These are phyloP conservation scores for Xylaria sp. DNA, from an alignment of 2,329 filamentous ascomycete genomes.

Conservation along the genomic window DNA sequence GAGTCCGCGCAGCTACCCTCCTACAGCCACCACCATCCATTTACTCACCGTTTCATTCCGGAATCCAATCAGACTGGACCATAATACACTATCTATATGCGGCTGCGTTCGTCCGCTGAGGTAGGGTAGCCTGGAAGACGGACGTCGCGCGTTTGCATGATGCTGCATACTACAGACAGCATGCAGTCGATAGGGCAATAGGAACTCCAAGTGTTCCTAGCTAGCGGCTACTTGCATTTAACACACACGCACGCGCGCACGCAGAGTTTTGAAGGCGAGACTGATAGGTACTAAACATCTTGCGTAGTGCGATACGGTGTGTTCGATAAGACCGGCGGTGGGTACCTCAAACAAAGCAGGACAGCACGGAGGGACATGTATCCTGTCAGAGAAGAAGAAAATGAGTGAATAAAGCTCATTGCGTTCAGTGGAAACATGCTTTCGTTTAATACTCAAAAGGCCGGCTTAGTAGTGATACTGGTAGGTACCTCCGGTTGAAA, in stretches of 20 bases:
- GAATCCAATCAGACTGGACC: background rate
- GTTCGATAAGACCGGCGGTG: background rate
- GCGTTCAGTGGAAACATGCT: no score
- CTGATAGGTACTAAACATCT: background rate
- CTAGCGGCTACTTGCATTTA: conserved; percentile 1
- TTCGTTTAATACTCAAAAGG: no score
- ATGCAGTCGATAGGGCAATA: background rate
- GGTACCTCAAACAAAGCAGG: background rate
- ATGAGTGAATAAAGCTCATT: no score
- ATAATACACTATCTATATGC: background rate
- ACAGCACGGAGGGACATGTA: no score
- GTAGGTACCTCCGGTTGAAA: no score
- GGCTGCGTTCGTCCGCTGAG: background rate
- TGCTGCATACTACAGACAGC: conserved; percentile 9
- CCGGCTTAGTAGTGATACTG: no score
- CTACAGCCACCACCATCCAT: background rate
- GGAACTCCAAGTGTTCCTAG: background rate
- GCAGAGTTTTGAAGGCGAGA: background rate
- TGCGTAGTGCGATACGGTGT: background rate
- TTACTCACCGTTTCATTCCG: background rate
- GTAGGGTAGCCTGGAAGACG: background rate
- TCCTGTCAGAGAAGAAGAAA: no score
- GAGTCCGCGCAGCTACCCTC: background rate
- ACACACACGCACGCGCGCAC: background rate
- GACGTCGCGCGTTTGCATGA: background rate